These are phyloP conservation scores for Diaporthe citriasiana DNA, from an alignment of 2,329 filamentous ascomycete species.

Conservation along the genomic window DNA sequence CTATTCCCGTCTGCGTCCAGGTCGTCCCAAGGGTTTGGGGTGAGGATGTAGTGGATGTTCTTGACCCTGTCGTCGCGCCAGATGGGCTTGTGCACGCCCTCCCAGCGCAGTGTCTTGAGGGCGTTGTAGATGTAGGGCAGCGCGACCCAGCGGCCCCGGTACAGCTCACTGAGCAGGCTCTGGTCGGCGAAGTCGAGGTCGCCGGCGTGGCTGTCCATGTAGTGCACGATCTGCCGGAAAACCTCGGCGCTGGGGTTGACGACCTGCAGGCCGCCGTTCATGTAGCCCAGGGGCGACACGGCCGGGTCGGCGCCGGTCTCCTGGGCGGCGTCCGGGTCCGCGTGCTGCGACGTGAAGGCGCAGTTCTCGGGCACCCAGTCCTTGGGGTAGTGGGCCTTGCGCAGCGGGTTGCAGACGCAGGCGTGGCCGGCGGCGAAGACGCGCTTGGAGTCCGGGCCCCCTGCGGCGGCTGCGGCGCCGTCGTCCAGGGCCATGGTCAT, in stretches of 20 bases:
- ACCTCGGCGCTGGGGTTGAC: conserved; percentile 64
- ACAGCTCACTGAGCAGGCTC: conserved; percentile 69
- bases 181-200: conserved; percentile 73
- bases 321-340: conserved; percentile 62
- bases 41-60: conserved; percentile 73
- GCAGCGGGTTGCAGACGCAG: conserved; percentile 87
- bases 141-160: conserved; percentile 67
- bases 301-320: conserved; percentile 59
- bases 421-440: conserved; percentile 89
- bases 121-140: conserved; percentile 75
- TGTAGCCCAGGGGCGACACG: conserved; percentile 63
- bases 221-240: conserved; percentile 64
- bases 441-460: conserved; percentile 61
- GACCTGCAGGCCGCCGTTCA: conserved; percentile 71
- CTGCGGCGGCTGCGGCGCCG: conserved; percentile 41
- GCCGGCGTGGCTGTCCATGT: conserved; percentile 63
- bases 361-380: conserved; percentile 75
- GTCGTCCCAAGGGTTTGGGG: conserved; percentile 74
- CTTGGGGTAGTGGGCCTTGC: conserved; percentile 82
- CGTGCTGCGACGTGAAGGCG: conserved; percentile 70
- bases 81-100: conserved; percentile 66
- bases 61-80: conserved; percentile 72
- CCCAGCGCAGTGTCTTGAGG: conserved; percentile 70
- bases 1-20: conserved; percentile 59
- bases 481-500: conserved; percentile 79